Conservation (phyloP, 1,139 yeast species). For the Suhomyces maxii region DNA sequence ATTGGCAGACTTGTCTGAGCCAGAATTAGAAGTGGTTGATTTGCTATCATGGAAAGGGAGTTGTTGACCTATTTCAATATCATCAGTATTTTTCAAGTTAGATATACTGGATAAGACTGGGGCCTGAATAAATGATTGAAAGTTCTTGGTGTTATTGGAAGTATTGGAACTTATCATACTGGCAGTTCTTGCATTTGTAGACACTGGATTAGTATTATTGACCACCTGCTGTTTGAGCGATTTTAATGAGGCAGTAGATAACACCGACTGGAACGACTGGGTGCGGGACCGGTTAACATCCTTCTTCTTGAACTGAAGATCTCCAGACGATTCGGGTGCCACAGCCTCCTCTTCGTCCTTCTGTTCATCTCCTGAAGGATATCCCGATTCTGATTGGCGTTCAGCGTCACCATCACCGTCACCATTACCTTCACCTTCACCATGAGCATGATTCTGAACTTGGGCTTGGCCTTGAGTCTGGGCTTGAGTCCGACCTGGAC, state of each 20-base stretch:
- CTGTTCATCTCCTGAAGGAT: slow-evolving; percentile 5
- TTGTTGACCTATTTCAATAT: slow-evolving; percentile 44
- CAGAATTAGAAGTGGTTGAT: slow-evolving; percentile 8
- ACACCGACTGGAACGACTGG: slow-evolving; percentile 64
- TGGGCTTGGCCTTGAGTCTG: neutral
- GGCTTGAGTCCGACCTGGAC: too few species aligned
- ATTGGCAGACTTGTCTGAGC: slow-evolving; percentile 5
- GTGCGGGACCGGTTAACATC: slow-evolving; percentile 53
- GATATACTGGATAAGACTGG: slow-evolving; percentile 46
- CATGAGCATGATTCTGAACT: neutral
- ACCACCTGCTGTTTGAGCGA: slow-evolving; percentile 40
- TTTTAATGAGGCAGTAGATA: slow-evolving; percentile 59
- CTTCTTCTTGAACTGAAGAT: slow-evolving; percentile 52
- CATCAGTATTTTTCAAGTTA: slow-evolving; percentile 31
- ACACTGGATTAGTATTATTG: slow-evolving; percentile 10
- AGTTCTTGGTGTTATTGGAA: slow-evolving; percentile 28
- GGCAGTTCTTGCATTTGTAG: slow-evolving; percentile 20
- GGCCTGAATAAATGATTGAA: slow-evolving; percentile 51
- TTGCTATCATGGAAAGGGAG: slow-evolving; percentile 38
- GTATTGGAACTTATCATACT: slow-evolving; percentile 22
- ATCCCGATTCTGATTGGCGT: neutral
- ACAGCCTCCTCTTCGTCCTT: slow-evolving; percentile 4
- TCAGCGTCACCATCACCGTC: slow-evolving; percentile 2
- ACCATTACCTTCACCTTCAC: slow-evolving; percentile 1
- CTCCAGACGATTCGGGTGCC: slow-evolving; percentile 17